Base-by-base conservation (phyloP, 2,329 filamentous ascomycete genomes). In the Apiospora saccharicola region DNA sequence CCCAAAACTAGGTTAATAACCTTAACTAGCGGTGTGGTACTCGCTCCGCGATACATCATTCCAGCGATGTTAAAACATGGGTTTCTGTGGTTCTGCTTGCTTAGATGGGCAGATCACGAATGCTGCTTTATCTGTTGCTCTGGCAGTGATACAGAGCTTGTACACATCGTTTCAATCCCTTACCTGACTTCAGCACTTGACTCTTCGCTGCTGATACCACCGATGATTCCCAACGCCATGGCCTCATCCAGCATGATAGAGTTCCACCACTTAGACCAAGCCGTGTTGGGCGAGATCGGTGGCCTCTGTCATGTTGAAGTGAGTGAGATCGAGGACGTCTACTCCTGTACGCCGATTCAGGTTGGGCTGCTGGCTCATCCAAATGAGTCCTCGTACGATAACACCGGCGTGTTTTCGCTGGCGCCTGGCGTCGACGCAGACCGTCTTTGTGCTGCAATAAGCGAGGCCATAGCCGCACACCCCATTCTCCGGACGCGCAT, bases 321-420 rank as follows among this genome's bases (percentile, higher is more conserved):
- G 3, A 61, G 34, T 3, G 30, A 71, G 37, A 73, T 75, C 26
- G 72, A 73, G 43, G 73, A 75, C 61, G 67, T 74, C 34, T 75
- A 75, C 71, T 14, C 24, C 44, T 75, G 74, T 26, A 75, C 73
- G 2, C 72, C 72, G 22, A n/a, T 74, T 10, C 74, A 75, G 47
- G 26, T 70, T 26, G 67, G n/a, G 6, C 71, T 72, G 26, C 71
- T 75, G 34, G 44, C 70, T 8, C 68, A 73, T 16, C n/a, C 68
- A 12, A 71, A 24, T 16, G 67, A 57, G 41, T 19, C 22, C 6
- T 37, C 71, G 16, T 47, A 64, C 46, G 51, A 71, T 19, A 53
- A 69, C 19, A 57, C 69, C 1, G 70, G 70, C 26, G 53, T 75
- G 10, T 46, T 71, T 13, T 46, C 69, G 4, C 44, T 74, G 12